Evolutionary conservation across 495 filamentous ascomycete species (phyloP).

Genomic region (Mytilinidion resinicola): DNA sequence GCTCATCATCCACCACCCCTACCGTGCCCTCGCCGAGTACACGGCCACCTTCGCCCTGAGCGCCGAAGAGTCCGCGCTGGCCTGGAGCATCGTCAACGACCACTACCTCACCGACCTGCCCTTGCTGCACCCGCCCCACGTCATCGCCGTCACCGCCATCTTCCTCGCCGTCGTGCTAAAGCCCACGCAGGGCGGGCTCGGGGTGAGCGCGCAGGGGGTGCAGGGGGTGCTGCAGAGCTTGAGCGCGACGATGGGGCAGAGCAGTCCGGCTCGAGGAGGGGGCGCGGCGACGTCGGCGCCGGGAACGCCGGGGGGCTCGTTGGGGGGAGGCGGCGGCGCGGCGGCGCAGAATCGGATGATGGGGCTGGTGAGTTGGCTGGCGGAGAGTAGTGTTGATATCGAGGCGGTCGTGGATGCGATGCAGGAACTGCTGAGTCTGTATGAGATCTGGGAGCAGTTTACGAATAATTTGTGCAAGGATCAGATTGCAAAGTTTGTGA

Average conservation of each 20-base stretch:
- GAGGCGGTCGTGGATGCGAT: constrained; percentile 87
- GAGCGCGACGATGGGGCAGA: too few species aligned
- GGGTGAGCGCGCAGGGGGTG: constrained; percentile 31
- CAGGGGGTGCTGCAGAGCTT: constrained; percentile 15
- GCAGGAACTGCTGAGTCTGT: constrained; percentile 92
- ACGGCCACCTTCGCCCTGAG: constrained; percentile 62
- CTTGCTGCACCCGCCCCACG: constrained; percentile 78
- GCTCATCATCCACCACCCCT: constrained; percentile 95
- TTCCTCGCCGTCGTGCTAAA: constrained; percentile 76
- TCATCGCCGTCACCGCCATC: constrained; percentile 85
- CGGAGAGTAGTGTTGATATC: constrained; percentile 88
- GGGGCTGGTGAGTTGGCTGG: constrained; percentile 75
- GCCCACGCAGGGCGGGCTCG: constrained; percentile 45
- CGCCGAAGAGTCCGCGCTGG: constrained; percentile 69
- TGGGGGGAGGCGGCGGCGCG: too few species aligned
- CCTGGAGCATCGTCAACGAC: constrained; percentile 90
- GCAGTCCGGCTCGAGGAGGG: neutral
- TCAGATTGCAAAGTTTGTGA: constrained; percentile 75
- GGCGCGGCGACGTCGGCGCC: too few species aligned
- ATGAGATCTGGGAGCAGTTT: constrained; percentile 86
- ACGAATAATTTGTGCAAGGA: constrained; percentile 77
- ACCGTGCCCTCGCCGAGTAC: constrained; percentile 74
- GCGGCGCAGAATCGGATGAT: constrained; percentile 54
- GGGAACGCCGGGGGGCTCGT: too few species aligned
- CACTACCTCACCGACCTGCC: constrained; percentile 93